phyloP scores from a whole-genome alignment of 495 filamentous ascomycete genomes.

The Tuber microsphaerosporum region DNA sequence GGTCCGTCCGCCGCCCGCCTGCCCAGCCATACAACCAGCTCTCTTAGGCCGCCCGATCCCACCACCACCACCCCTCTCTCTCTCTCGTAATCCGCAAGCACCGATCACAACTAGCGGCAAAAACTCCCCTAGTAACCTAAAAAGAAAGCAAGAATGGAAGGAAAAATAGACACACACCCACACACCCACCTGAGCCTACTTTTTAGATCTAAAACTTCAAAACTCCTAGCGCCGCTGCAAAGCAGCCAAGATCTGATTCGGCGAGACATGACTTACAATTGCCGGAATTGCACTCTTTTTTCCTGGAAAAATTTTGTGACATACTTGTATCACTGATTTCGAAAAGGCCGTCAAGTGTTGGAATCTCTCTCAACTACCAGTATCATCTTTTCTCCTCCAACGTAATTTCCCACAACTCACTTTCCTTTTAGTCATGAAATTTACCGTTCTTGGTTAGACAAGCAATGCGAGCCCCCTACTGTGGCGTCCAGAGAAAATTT shows the following conservation, averaged over 20 bases:
- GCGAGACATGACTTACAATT: background rate
- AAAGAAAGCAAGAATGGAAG: conserved; percentile 8
- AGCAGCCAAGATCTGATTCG: background rate
- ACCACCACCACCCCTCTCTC: background rate
- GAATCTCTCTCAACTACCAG: background rate
- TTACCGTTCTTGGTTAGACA: background rate
- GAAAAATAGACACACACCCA: conserved; percentile 11
- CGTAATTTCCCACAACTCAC: background rate
- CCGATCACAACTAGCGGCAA: background rate
- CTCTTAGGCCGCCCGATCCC: conserved; percentile 1
- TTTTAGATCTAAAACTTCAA: background rate
- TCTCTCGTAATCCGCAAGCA: background rate
- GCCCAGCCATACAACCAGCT: background rate
- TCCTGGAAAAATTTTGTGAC: too few species aligned
- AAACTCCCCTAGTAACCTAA: background rate
- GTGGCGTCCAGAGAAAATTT: background rate
- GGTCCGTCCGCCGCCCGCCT: conserved; percentile 1
- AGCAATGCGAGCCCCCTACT: background rate
- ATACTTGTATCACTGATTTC: background rate
- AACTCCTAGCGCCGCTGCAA: background rate
- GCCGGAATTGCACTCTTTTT: background rate
- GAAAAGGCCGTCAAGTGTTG: background rate
- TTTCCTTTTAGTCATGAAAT: background rate
- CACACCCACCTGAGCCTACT: background rate
- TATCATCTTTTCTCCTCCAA: background rate